Evolutionary conservation across 129 eudicot species (phyloP).

Genomic region (Chrysanthemum lavandulifolium): DNA sequence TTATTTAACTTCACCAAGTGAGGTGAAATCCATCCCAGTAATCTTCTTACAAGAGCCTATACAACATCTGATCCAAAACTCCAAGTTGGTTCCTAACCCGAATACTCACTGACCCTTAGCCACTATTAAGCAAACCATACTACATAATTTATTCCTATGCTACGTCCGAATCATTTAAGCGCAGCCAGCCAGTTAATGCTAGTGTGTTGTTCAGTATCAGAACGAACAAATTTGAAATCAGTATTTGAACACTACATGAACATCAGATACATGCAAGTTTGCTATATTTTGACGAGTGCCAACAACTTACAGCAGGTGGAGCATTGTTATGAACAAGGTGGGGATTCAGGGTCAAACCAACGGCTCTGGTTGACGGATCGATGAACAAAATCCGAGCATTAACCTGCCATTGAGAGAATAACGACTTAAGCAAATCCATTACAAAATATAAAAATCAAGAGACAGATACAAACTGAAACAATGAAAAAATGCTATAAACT

Average conservation of each 20-base stretch:
- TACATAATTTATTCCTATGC: not conserved
- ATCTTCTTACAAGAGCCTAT: no score
- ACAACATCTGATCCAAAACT: no score
- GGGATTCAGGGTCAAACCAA: constrained; percentile 91
- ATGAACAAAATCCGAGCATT: constrained; percentile 92
- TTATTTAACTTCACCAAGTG: no score
- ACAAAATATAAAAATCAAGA: not conserved
- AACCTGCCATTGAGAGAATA: constrained; percentile 49
- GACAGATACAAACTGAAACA: not conserved
- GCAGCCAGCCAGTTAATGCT: not conserved
- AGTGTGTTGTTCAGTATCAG: not conserved
- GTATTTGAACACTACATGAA: no score
- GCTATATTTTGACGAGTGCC: constrained; percentile 12
- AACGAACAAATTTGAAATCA: no score
- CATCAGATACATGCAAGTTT: constrained; percentile 1
- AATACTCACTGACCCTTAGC: not conserved
- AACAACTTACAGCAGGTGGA: constrained; percentile 76
- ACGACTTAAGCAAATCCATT: not conserved
- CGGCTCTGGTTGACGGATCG: constrained; percentile 89
- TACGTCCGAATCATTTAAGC: not conserved
- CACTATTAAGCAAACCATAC: not conserved
- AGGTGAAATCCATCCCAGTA: no score
- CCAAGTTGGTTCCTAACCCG: no score
- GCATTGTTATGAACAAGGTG: constrained; percentile 74
- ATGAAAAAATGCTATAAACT: not conserved